Evolutionary conservation across 345 rosid genomes (phyloP).

Genomic region (Salix arbutifolia): DNA sequence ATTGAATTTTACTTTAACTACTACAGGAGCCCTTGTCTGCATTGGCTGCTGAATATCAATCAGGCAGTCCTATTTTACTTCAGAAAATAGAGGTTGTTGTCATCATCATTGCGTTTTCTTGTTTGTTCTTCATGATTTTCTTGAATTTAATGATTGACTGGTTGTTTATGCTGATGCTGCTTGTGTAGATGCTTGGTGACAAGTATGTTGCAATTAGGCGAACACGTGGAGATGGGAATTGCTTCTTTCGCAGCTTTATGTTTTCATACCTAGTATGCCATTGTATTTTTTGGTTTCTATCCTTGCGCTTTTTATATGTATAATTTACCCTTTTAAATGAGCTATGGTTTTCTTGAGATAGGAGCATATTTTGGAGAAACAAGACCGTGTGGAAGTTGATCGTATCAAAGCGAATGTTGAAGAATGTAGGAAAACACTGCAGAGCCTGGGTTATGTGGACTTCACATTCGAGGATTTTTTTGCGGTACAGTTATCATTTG

Average conservation of each 20-base stretch:
- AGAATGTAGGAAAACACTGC: conserved; percentile 87
- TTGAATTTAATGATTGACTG: not conserved
- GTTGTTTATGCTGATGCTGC: not conserved
- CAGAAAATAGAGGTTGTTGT: conserved; percentile 80
- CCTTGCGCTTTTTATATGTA: conserved; percentile 1
- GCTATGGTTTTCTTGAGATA: conserved; percentile 22
- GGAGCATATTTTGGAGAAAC: conserved; percentile 84
- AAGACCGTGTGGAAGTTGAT: conserved; percentile 78
- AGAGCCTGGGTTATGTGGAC: conserved; percentile 81
- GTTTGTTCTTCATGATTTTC: not conserved
- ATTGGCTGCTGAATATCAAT: conserved; percentile 76
- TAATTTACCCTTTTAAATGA: not conserved
- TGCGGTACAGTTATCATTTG: conserved; percentile 42
- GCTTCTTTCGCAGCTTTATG: conserved; percentile 97
- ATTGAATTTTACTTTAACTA: not conserved
- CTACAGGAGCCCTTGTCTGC: conserved; percentile 82
- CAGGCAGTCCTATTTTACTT: conserved; percentile 81
- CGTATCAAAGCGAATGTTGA: conserved; percentile 78
- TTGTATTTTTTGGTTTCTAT: not conserved
- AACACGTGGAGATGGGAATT: conserved; percentile 96
- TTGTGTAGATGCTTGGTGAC: conserved; percentile 56
- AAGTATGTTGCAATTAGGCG: conserved; percentile 76
- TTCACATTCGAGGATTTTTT: conserved; percentile 98
- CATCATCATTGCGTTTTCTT: not conserved
- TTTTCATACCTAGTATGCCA: conserved; percentile 84